Base-by-base conservation (phyloP, 2,329 filamentous ascomycete species). In the Colletotrichum orbiculare region DNA sequence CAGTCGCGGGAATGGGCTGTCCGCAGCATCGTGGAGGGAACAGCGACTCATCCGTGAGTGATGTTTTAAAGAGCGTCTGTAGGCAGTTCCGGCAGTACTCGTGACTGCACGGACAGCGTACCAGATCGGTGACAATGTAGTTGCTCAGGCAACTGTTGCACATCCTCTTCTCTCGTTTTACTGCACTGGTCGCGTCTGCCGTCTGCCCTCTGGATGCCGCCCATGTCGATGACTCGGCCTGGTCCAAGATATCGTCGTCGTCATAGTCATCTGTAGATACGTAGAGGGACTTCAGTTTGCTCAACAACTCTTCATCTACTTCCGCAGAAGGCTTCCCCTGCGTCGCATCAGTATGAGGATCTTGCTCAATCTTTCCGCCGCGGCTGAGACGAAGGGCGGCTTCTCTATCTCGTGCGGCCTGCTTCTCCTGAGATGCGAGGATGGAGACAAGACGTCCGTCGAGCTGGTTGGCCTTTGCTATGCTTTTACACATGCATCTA, bases 1-100 rank as follows among this genome's bases (percentile, higher is more conserved):
- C 8, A 1, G 73, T 71, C 1, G 83, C 53, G 0, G 78, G 71
- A 6, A 89, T 82, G 0, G 71, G 61, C 34, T 79, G 68, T 0
- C 69, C 63, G 69, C 86, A 88, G 73, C 86, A 89, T 2, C 78
- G 77, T 0, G 86, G 85, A 0, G 86, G 87, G 61, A 87, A 89
- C 0, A 85, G 69, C 0, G 79, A 76, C 60, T 88, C 83, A 65
- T 87, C 83, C 0, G 62, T 73, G 25, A 84, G 76, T 0, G 83
- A 76, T 0, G 71, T 58, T 1, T 64, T n/a, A 70, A 88, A 84
- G 0, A 87, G 77, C 0, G 66, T 60, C 2, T 69, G 69, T 0
- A 89, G 68, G 69, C 87, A 89, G 1, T 66, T 67, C 0, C 71
- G 71, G 68, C 87, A 89, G 71, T 87, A 89, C 3, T 78, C 69